These are phyloP conservation scores for Curvularia lunata DNA, from an alignment of 2,329 filamentous ascomycete genomes.

Conservation along the genomic window DNA sequence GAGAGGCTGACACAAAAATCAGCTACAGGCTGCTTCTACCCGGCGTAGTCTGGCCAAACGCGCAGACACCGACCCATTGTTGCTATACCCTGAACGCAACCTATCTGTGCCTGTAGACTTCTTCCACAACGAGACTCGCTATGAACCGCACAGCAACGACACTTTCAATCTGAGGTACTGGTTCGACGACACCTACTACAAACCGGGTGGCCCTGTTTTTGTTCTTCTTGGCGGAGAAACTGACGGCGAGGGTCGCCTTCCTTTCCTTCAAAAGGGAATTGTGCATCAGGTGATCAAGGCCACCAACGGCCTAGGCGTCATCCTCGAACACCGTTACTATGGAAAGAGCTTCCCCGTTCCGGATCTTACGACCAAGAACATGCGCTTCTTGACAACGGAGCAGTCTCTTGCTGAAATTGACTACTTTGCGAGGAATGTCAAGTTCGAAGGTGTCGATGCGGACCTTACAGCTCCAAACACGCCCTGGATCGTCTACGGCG, in stretches of 20 bases:
- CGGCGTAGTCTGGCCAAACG: conserved; percentile 37
- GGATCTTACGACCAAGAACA: conserved; percentile 70
- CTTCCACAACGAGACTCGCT: conserved; percentile 79
- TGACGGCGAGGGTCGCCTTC: conserved; percentile 65
- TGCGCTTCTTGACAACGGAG: conserved; percentile 83
- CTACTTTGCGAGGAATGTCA: conserved; percentile 77
- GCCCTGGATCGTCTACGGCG: conserved; percentile 81
- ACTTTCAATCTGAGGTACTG: conserved; percentile 78
- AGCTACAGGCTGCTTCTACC: conserved; percentile 27
- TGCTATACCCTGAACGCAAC: conserved; percentile 58
- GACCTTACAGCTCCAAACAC: conserved; percentile 70
- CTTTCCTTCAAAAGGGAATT: conserved; percentile 79
- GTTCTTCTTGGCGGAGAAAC: conserved; percentile 77
- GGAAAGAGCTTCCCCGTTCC: conserved; percentile 73
- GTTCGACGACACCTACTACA: conserved; percentile 80
- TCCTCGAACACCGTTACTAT: conserved; percentile 89
- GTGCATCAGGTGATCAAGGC: conserved; percentile 72
- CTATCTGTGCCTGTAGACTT: conserved; percentile 73
- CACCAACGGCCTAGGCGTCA: conserved; percentile 72
- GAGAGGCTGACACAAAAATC: conserved; percentile 4
- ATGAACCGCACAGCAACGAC: conserved; percentile 75
- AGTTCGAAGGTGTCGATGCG: conserved; percentile 70
- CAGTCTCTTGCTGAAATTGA: conserved; percentile 81
- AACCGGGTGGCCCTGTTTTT: conserved; percentile 79
- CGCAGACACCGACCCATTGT: conserved; percentile 40